Evolutionary conservation across 2,329 filamentous ascomycete species (phyloP).

Genomic region (Microcyclospora tardicrescens): DNA sequence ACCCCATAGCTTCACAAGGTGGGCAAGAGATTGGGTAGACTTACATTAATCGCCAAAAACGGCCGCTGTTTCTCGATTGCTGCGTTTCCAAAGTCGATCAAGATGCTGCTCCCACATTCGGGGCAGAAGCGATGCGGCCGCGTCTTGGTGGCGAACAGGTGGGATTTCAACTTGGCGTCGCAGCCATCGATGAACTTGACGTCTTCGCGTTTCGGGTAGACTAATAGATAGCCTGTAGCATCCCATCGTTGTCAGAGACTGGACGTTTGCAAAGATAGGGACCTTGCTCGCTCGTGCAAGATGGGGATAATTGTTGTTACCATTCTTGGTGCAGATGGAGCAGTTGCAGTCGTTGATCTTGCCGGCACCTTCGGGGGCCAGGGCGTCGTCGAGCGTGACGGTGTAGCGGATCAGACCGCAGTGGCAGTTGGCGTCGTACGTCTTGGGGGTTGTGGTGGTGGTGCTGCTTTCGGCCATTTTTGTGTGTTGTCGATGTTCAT

Average conservation of each 20-base stretch:
- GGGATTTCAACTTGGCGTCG: constrained; percentile 8
- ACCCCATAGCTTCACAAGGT: too few relatives aligned
- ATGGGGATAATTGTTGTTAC: constrained; percentile 1
- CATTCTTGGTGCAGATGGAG: constrained; percentile 16
- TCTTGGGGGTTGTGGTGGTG: constrained; percentile 2
- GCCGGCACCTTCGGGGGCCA: constrained; percentile 7
- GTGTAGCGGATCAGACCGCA: constrained; percentile 11
- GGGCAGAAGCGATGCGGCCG: constrained; percentile 15
- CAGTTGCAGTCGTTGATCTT: constrained; percentile 14
- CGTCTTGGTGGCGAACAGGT: constrained; percentile 10
- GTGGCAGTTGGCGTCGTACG: constrained; percentile 14
- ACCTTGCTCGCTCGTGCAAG: too few relatives aligned
- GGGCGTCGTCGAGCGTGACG: constrained; percentile 7
- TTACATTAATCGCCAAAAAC: constrained; percentile 10
- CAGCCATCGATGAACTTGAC: constrained; percentile 9
- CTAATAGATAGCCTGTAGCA: constrained; percentile 9
- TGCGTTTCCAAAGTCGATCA: constrained; percentile 12
- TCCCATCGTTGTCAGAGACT: not conserved
- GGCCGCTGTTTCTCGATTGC: constrained; percentile 2
- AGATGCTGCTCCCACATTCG: constrained; percentile 12
- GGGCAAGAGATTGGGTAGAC: too few relatives aligned
- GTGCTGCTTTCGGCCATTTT: not conserved
- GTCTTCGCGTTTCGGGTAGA: constrained; percentile 9
- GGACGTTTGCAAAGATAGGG: too few relatives aligned
- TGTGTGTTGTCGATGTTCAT: not conserved